phyloP scores from a whole-genome alignment of 805 yeast species.

The Suhomyces kilbournensis region DNA sequence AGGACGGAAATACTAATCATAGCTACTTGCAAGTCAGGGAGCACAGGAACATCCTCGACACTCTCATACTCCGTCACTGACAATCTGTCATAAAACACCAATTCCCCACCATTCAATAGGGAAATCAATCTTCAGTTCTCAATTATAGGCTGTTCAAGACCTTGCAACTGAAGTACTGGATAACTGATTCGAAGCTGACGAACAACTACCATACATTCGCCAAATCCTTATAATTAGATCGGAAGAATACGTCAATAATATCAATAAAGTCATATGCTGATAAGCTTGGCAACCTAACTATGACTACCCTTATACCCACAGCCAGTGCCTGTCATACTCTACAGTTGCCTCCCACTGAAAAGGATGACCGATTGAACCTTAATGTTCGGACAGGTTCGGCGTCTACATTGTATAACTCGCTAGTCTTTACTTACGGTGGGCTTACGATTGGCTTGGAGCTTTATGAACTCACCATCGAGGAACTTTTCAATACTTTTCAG shows the following conservation, averaged over 20 bases:
- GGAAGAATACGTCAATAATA: background rate
- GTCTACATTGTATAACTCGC: conserved; percentile 53
- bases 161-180: background rate
- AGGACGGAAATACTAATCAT: background rate
- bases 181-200: background rate
- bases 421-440: conserved; percentile 68
- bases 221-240: background rate
- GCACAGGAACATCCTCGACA: background rate
- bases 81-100: too few relatives aligned
- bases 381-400: conserved; percentile 71
- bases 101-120: background rate
- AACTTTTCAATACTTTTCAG: conserved; percentile 38
- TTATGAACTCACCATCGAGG: conserved; percentile 32
- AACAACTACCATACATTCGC: background rate
- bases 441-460: conserved; percentile 55
- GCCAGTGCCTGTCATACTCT: conserved; percentile 58
- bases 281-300: conserved; percentile 15
- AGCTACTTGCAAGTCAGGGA: background rate
- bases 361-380: conserved; percentile 53
- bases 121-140: background rate
- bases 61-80: background rate
- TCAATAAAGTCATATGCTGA: background rate
- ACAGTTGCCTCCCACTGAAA: conserved; percentile 51
- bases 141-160: background rate
- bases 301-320: conserved; percentile 66